Conservation (phyloP, 2,329 filamentous ascomycete genomes). For the Talaromyces sp. region DNA sequence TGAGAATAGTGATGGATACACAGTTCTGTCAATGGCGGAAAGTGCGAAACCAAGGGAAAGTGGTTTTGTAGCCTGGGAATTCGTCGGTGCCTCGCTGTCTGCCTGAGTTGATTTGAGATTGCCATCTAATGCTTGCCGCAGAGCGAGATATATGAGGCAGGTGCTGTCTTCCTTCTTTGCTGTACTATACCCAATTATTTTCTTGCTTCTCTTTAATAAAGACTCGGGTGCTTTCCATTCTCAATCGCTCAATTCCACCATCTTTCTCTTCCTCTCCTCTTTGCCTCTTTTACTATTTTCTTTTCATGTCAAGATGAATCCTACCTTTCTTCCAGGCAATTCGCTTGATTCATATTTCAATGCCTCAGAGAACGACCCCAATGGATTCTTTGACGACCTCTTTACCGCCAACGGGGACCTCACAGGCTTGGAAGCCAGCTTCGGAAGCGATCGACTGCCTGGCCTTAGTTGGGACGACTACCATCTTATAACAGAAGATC, state of each 20-base stretch:
- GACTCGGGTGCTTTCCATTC: neutral
- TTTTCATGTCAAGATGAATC: neutral
- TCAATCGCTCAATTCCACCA: neutral
- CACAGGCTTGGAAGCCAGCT: neutral
- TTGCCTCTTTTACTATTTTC: neutral
- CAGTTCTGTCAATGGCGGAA: slow-evolving; percentile 22
- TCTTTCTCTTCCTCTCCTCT: neutral
- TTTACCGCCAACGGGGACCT: neutral
- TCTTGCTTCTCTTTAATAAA: neutral
- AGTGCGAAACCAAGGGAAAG: neutral
- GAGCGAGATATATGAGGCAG: neutral
- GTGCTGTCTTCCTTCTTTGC: neutral
- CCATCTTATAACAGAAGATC: neutral
- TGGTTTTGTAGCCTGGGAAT: slow-evolving; percentile 40
- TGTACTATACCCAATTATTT: neutral
- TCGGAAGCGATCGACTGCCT: neutral
- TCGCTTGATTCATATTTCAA: neutral
- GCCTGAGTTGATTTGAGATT: neutral
- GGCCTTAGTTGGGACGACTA: neutral
- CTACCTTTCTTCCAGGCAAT: neutral
- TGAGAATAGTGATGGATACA: slow-evolving; percentile 41
- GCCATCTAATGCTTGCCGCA: neutral
- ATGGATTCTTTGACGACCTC: neutral
- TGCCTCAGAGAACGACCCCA: neutral
- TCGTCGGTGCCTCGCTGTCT: slow-evolving; percentile 25